A percentile compares a stretch with the other conserved stretches of the same genome.
Conservation (phyloP, 2,329 filamentous ascomycete genomes). For the Alternaria atra region DNA sequence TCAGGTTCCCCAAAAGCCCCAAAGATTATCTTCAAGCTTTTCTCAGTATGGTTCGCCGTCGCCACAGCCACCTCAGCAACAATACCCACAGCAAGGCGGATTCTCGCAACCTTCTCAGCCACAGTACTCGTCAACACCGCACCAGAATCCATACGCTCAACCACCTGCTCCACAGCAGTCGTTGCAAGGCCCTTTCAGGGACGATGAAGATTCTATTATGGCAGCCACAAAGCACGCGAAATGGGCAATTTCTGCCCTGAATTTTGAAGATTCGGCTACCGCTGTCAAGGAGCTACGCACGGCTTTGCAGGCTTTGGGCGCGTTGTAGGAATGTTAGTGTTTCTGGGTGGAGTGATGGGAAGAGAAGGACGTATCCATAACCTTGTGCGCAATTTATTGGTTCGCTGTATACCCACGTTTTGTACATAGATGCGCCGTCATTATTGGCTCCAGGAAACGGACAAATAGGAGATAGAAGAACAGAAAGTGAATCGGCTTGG, state of each 20-base stretch:
- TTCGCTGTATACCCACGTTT: slow-evolving; percentile 27
- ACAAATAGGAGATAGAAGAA: neutral
- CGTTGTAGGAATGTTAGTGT: slow-evolving; percentile 32
- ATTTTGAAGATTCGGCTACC: slow-evolving; percentile 94
- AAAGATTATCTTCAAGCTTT: slow-evolving; percentile 18
- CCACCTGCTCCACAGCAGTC: slow-evolving; percentile 24
- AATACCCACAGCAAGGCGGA: slow-evolving; percentile 10
- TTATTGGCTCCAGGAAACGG: neutral
- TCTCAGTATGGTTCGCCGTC: slow-evolving; percentile 6
- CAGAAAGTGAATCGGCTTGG: too few species aligned
- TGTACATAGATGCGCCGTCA: slow-evolving; percentile 17
- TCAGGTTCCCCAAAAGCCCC: slow-evolving; percentile 17
- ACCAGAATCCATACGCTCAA: slow-evolving; percentile 30
- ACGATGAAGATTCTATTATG: slow-evolving; percentile 75
- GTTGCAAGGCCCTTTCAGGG: slow-evolving; percentile 57
- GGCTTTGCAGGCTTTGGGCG: slow-evolving; percentile 76
- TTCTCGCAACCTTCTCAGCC: slow-evolving; percentile 18
- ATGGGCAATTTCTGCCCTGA: slow-evolving; percentile 95
- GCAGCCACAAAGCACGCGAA: slow-evolving; percentile 94
- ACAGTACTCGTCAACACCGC: slow-evolving; percentile 23
- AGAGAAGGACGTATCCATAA: neutral
- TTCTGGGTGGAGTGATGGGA: neutral
- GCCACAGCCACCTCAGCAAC: slow-evolving; percentile 14
- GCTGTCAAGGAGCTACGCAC: slow-evolving; percentile 84
- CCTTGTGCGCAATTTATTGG: neutral